A percentile compares a stretch with the other conserved stretches of the same genome.
phyloP scores from a whole-genome alignment of 2,329 filamentous ascomycete species.

The Pyrenochaeta sp. region DNA sequence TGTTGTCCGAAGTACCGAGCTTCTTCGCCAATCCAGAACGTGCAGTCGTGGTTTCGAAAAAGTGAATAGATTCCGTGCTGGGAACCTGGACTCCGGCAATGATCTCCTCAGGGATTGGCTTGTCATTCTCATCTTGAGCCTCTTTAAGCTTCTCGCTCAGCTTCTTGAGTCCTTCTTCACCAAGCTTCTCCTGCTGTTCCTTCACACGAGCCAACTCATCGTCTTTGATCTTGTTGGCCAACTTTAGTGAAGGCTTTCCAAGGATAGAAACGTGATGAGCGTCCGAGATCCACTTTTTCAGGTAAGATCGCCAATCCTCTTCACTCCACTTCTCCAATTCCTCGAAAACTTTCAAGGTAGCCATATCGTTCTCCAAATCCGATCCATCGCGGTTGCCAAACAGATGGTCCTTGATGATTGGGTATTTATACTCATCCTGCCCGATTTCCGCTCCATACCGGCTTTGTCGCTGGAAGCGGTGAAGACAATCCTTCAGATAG shows the following conservation, averaged over 20 bases:
- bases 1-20: conserved; percentile 71
- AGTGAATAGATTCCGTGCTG: conserved; percentile 88
- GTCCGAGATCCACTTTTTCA: conserved; percentile 84
- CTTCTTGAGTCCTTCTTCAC: conserved; percentile 78
- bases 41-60: conserved; percentile 87
- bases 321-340: conserved; percentile 81
- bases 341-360: conserved; percentile 64
- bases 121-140: conserved; percentile 88
- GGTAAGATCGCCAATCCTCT: conserved; percentile 79
- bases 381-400: conserved; percentile 86
- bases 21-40: conserved; percentile 79
- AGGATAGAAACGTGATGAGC: conserved; percentile 87
- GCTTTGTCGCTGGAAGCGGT: conserved; percentile 79
- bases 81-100: conserved; percentile 84
- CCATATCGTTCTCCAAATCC: conserved; percentile 51
- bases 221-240: conserved; percentile 81
- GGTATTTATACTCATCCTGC: conserved; percentile 80
- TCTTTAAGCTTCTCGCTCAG: conserved; percentile 78
- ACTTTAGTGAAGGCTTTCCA: conserved; percentile 80
- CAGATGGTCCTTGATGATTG: conserved; percentile 90
- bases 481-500: conserved; percentile 88
- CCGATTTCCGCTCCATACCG: conserved; percentile 85
- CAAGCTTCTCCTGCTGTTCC: conserved; percentile 79
- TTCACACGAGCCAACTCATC: conserved; percentile 82
- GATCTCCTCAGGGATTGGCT: conserved; percentile 81